Base-by-base conservation (phyloP, 1,284 basidiomycete genomes). In the Ustilago nuda region DNA sequence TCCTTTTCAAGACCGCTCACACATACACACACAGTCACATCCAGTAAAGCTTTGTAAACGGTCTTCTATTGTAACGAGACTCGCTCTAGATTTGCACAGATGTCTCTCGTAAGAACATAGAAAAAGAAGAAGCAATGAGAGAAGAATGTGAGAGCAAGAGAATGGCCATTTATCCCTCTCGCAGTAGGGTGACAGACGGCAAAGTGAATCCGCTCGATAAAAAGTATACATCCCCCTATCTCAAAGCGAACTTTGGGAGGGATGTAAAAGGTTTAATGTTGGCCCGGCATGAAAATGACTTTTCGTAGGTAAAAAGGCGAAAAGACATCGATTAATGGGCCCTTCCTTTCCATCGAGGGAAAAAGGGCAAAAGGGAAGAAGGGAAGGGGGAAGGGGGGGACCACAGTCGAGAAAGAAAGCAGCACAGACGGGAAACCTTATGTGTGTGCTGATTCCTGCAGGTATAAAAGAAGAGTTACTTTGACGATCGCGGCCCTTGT, bases 261-360 rank as follows among this genome's bases (percentile, higher is more conserved):
- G 27, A 27, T 45, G n/a, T n/a, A 8, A 7, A 8, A 7, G 55
- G 58, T 45, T 76, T 60, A 37, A 65, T 82, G 19, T 82, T 27
- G 66, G 79, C 78, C 79, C 80, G 75, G 76, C 80, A 82, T 82
- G 80, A 82, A 82, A 78, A 74, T 78, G 72, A 63, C 37, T 67
- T 60, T 64, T 64, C 66, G 79, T 74, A 70, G 45, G 65, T 46
- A 35, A 17, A 15, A 13, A 45, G 17, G 55, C 65, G 39, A 71
- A 67, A 61, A 72, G 60, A 58, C 72, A 78, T 76, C 66, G 80
- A 82, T 82, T 82, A 82, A 80, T 76, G 79, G 79, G 78, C 79
- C 68, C 39, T 43, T 43, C 15, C 35, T 30, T 13, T 17, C 11
- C 32, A 30, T 15, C 12, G 23, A 19, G 17, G 9, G 19, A 23